These are phyloP conservation scores for Trametes polyzona DNA, from an alignment of 1,284 basidiomycete species.

Conservation along the genomic window DNA sequence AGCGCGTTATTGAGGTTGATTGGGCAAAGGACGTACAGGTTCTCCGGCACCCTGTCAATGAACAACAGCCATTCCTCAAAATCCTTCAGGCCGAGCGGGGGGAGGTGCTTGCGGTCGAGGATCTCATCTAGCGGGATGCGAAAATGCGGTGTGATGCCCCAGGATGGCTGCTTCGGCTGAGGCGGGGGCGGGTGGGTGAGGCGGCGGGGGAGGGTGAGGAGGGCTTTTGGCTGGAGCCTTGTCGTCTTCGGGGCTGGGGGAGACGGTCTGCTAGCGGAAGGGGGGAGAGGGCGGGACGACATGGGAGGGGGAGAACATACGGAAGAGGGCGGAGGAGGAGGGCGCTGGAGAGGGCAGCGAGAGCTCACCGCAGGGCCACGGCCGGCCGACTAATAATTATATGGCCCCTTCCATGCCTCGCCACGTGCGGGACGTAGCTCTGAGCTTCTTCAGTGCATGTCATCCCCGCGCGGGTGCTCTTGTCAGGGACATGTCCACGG, in stretches of 20 bases:
- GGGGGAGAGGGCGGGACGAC: constrained; percentile 23
- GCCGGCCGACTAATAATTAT: constrained; percentile 15
- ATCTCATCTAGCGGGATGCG: constrained; percentile 70
- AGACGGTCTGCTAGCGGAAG: constrained; percentile 11
- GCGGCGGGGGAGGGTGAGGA: constrained; percentile 60
- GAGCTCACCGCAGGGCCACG: not conserved
- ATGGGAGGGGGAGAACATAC: constrained; percentile 25
- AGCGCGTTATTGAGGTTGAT: not conserved
- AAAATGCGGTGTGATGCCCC: constrained; percentile 46
- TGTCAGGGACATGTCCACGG: not conserved
- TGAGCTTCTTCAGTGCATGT: constrained; percentile 16
- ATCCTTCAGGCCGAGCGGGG: constrained; percentile 76
- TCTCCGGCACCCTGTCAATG: constrained; percentile 70
- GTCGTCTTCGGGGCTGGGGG: constrained; percentile 52
- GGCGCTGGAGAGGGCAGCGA: constrained; percentile 7
- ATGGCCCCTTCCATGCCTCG: constrained; percentile 18
- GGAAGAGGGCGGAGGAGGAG: constrained; percentile 12
- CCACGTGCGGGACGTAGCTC: constrained; percentile 21
- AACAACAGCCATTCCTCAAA: constrained; percentile 81
- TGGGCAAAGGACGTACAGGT: constrained; percentile 51
- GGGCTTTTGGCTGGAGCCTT: constrained; percentile 44
- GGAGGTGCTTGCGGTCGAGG: constrained; percentile 69
- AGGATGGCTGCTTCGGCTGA: constrained; percentile 66
- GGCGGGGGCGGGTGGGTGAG: constrained; percentile 71
- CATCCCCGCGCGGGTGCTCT: constrained; percentile 8